A percentile compares a stretch with the other conserved stretches of the same genome.
These are phyloP conservation scores for Leishmania major DNA, from an alignment of 208 protist species.

Conservation along the genomic window DNA sequence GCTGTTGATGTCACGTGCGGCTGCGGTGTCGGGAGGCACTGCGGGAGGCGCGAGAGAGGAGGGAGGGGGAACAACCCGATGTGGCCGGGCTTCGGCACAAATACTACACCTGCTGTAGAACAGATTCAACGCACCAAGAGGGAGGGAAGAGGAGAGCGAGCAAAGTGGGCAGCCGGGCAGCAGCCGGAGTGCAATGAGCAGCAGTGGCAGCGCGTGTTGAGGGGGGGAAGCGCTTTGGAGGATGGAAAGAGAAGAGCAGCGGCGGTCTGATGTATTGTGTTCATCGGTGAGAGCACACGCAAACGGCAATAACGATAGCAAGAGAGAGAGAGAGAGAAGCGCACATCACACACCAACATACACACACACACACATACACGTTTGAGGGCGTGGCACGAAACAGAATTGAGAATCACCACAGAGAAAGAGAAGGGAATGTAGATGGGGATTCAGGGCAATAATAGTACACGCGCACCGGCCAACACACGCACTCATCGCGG, in stretches of 20 bases:
- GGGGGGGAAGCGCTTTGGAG: background rate
- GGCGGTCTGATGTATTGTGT: background rate
- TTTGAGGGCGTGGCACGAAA: background rate
- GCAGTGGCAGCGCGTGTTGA: background rate
- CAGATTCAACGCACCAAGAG: conserved; percentile 6
- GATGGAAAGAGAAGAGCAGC: background rate
- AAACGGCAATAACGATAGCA: background rate
- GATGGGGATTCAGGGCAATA: background rate
- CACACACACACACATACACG: background rate
- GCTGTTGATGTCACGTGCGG: background rate
- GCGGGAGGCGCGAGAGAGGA: background rate
- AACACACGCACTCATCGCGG: background rate
- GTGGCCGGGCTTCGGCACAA: background rate
- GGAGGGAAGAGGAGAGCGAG: background rate
- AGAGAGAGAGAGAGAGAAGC: background rate
- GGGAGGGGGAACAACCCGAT: background rate
- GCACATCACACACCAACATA: background rate
- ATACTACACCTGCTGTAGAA: background rate
- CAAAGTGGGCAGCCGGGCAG: background rate
- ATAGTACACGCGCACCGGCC: background rate
- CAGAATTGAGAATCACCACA: background rate
- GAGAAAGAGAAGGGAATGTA: background rate
- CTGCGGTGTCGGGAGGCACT: background rate
- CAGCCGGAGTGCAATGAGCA: background rate
- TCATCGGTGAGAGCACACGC: background rate